These are phyloP conservation scores for Theobroma grandiflorum DNA, from an alignment of 441 rosid species.

Conservation along the genomic window DNA sequence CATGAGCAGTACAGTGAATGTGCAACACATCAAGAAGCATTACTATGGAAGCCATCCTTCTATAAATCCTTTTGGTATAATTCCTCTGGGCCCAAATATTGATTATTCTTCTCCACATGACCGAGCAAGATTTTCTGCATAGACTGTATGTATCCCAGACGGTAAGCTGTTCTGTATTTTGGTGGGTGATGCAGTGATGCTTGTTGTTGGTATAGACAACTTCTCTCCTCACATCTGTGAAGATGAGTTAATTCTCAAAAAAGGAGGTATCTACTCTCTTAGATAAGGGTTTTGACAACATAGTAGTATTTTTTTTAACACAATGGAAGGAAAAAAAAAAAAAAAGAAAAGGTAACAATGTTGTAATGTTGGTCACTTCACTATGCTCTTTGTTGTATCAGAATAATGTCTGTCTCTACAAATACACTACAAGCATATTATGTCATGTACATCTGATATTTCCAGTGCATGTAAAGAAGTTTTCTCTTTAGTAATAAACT, in stretches of 20 bases:
- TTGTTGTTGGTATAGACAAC: background rate
- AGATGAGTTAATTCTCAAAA: background rate
- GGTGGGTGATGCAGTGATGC: background rate
- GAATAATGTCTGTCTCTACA: background rate
- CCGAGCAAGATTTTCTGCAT: constrained; percentile 57
- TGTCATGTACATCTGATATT: background rate
- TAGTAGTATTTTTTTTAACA: background rate
- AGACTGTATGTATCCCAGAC: background rate
- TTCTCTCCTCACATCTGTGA: background rate
- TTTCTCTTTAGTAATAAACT: no score
- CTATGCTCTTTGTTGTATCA: background rate
- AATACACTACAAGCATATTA: background rate
- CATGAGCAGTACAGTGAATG: constrained; percentile 66
- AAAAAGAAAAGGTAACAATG: background rate
- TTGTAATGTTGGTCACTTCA: background rate
- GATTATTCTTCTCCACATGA: constrained; percentile 70
- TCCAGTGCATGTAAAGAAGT: background rate
- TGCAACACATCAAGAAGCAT: constrained; percentile 83
- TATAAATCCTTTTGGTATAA: constrained; percentile 73
- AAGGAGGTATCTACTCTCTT: background rate
- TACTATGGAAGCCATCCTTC: constrained; percentile 93
- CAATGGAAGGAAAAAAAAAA: background rate
- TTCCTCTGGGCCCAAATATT: constrained; percentile 74
- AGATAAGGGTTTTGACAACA: background rate
- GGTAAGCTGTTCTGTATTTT: background rate